Conservation (phyloP, 2,329 filamentous ascomycete species). For the Nemania abortiva region DNA sequence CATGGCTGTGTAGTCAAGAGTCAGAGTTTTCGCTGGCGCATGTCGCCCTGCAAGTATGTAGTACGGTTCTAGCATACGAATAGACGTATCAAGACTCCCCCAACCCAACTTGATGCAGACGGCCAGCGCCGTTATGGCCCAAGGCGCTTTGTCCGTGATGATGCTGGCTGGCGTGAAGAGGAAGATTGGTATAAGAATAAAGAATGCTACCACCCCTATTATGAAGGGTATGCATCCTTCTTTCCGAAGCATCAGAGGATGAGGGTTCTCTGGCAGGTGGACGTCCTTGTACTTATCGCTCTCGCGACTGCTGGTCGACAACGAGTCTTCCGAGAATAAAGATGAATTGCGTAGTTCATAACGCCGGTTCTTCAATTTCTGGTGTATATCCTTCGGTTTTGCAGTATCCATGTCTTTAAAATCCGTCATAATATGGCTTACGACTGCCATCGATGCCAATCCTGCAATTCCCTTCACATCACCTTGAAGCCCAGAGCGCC, state of each 20-base stretch:
- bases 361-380: constrained; percentile 72
- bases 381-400: constrained; percentile 74
- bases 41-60: constrained; percentile 76
- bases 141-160: constrained; percentile 72
- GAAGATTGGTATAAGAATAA: constrained; percentile 69
- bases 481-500: constrained; percentile 73
- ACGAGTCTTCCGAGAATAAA: constrained; percentile 72
- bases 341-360: constrained; percentile 79
- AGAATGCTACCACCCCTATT: constrained; percentile 66
- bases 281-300: constrained; percentile 62
- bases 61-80: constrained; percentile 81
- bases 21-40: constrained; percentile 73
- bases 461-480: constrained; percentile 81
- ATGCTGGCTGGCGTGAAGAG: constrained; percentile 68
- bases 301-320: constrained; percentile 56
- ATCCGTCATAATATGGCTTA: constrained; percentile 78
- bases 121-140: constrained; percentile 73
- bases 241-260: constrained; percentile 75
- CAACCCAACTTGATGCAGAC: constrained; percentile 76
- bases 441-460: constrained; percentile 80
- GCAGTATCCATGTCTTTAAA: constrained; percentile 79
- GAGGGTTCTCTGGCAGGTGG: constrained; percentile 70
- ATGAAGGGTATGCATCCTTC: constrained; percentile 72
- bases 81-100: constrained; percentile 75
- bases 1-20: constrained; percentile 79